Evolutionary conservation across 2,329 filamentous ascomycete species (phyloP).

Genomic region (Paecilomyces niveus): DNA sequence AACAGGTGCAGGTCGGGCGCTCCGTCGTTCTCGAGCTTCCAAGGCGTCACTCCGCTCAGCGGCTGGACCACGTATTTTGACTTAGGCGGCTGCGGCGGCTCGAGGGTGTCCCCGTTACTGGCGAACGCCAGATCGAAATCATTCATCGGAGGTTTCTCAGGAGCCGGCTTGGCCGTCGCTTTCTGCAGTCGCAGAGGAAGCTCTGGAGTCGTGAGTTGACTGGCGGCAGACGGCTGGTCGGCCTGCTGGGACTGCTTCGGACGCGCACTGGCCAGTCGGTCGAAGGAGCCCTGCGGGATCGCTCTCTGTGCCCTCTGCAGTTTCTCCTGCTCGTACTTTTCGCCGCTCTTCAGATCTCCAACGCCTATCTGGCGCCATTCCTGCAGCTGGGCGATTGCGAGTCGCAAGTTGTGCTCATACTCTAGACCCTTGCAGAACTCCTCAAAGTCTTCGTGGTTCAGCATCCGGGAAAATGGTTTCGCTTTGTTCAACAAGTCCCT

Average conservation of each 20-base stretch:
- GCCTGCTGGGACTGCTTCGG: constrained; percentile 59
- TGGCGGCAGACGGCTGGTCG: constrained; percentile 69
- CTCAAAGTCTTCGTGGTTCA: constrained; percentile 89
- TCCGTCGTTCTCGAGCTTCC: constrained; percentile 66
- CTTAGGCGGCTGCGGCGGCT: constrained; percentile 35
- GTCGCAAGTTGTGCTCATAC: constrained; percentile 83
- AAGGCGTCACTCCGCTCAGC: constrained; percentile 39
- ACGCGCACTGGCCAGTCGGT: constrained; percentile 69
- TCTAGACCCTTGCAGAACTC: constrained; percentile 76
- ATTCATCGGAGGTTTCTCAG: constrained; percentile 37
- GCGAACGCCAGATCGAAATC: constrained; percentile 49
- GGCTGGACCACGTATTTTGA: constrained; percentile 47
- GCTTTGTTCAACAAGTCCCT: constrained; percentile 83
- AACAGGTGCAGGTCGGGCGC: constrained; percentile 76
- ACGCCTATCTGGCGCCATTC: constrained; percentile 87
- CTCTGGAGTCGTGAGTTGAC: constrained; percentile 70
- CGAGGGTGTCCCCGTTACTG: constrained; percentile 39
- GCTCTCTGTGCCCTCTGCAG: constrained; percentile 59
- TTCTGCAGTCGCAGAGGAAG: constrained; percentile 56
- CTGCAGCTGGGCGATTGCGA: constrained; percentile 83
- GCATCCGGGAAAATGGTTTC: constrained; percentile 93
- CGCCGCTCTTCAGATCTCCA: constrained; percentile 73
- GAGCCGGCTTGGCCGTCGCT: constrained; percentile 28
- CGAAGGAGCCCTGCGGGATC: constrained; percentile 70
- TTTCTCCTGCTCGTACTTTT: constrained; percentile 92